phyloP scores from a whole-genome alignment of 176 grass and related monocot species.

The Lolium multiflorum region DNA sequence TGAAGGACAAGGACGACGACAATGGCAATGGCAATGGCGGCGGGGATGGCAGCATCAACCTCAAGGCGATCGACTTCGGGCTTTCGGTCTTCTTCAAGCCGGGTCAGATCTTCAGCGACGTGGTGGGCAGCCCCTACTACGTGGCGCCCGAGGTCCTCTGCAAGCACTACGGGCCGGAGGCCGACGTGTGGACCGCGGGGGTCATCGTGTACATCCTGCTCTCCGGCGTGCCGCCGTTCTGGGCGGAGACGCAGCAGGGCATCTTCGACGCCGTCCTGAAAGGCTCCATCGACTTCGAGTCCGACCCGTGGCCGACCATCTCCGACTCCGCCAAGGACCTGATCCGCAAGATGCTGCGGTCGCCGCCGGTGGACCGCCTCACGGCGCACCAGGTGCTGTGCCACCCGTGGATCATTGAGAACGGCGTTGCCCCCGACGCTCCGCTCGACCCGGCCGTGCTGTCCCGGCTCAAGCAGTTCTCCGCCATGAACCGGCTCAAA shows the following conservation, averaged over 20 bases:
- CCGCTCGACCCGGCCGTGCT: constrained; percentile 62
- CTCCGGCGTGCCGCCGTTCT: constrained; percentile 76
- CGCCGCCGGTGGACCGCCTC: constrained; percentile 51
- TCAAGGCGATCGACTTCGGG: constrained; percentile 87
- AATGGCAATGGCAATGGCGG: not conserved
- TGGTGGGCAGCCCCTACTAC: constrained; percentile 77
- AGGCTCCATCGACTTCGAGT: constrained; percentile 65
- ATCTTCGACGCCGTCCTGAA: constrained; percentile 75
- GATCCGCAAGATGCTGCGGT: constrained; percentile 62
- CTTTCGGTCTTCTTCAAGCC: constrained; percentile 88
- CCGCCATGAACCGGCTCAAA: constrained; percentile 66
- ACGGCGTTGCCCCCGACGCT: constrained; percentile 59
- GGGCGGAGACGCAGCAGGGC: constrained; percentile 82
- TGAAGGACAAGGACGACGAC: constrained; percentile 37
- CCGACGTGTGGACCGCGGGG: constrained; percentile 75
- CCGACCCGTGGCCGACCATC: constrained; percentile 66
- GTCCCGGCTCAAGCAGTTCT: constrained; percentile 71
- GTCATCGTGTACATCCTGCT: constrained; percentile 82
- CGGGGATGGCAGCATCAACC: not conserved
- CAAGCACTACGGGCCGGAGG: constrained; percentile 80
- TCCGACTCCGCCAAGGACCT: constrained; percentile 74
- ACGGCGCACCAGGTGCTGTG: constrained; percentile 74
- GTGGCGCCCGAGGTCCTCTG: constrained; percentile 80
- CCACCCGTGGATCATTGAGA: constrained; percentile 74
- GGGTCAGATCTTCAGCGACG: constrained; percentile 71